Evolutionary conservation across 306 rosid species (phyloP).

Genomic region (Datisca glomerata): DNA sequence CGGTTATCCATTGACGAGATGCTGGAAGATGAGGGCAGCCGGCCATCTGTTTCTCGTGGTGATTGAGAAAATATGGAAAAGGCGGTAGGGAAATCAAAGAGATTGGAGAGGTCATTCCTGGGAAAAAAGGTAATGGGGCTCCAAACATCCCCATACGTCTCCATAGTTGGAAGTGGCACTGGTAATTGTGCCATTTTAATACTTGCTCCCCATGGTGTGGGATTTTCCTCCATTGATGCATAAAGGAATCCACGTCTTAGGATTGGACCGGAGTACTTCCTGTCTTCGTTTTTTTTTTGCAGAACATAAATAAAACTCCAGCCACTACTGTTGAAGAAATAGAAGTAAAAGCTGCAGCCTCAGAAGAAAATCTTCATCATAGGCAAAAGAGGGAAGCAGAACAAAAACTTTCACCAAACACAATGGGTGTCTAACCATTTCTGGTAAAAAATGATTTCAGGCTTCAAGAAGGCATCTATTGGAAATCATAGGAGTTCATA

Average conservation of each 20-base stretch:
- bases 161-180: constrained; percentile 47
- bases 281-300: constrained; percentile 41
- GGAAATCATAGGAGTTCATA: no score
- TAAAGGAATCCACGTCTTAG: constrained; percentile 67
- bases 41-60: constrained; percentile 48
- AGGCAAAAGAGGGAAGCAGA: no score
- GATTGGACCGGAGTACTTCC: constrained; percentile 31
- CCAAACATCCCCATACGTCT: constrained; percentile 20
- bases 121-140: constrained; percentile 12
- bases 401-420: no score
- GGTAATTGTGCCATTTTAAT: constrained; percentile 45
- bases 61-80: constrained; percentile 71
- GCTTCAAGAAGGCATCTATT: no score
- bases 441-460: no score
- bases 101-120: constrained; percentile 16
- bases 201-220: constrained; percentile 73
- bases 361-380: no score
- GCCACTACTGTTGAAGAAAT: no score
- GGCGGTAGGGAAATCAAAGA: constrained; percentile 65
- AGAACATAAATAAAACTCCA: constrained; percentile 25
- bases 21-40: constrained; percentile 47
- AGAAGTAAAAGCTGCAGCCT: no score
- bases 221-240: constrained; percentile 49
- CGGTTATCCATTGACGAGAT: constrained; percentile 59
- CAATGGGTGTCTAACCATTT: no score